Conservation (phyloP, 192 early-diverging fungal species). For the Thamnidium elegans region DNA sequence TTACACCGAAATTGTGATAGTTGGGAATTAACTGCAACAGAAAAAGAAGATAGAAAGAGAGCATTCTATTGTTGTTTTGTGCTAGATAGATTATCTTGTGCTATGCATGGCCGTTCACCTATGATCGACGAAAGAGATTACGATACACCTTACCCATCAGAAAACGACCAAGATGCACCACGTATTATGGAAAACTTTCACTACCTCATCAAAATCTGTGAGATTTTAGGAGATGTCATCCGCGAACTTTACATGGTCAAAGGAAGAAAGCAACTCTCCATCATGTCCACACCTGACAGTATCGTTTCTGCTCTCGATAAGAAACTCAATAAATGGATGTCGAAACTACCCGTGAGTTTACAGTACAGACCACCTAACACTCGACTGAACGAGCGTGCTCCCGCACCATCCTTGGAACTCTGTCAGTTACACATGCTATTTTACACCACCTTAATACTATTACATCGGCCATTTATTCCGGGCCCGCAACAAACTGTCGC, state of each 20-base stretch:
- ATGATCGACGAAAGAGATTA: constrained; percentile 47
- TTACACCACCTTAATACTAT: constrained; percentile 48
- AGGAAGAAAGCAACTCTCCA: constrained; percentile 20
- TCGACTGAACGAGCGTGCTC: constrained; percentile 12
- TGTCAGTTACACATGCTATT: constrained; percentile 50
- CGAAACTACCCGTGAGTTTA: constrained; percentile 34
- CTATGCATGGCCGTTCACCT: constrained; percentile 60
- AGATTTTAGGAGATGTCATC: constrained; percentile 50
- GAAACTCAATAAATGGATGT: constrained; percentile 40
- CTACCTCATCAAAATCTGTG: constrained; percentile 25
- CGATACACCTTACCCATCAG: constrained; percentile 35
- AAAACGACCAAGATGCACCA: constrained; percentile 17
- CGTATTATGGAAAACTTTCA: constrained; percentile 39
- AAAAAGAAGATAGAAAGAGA: constrained; percentile 63
- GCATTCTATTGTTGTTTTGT: constrained; percentile 75
- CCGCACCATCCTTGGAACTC: constrained; percentile 21
- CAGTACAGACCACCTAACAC: constrained; percentile 40
- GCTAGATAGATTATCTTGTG: constrained; percentile 63
- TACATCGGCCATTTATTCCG: constrained; percentile 56
- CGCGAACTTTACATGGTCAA: constrained; percentile 48
- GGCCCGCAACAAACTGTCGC: constrained; percentile 7
- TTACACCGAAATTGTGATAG: constrained; percentile 64
- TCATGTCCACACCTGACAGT: constrained; percentile 23
- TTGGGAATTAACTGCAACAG: constrained; percentile 51
- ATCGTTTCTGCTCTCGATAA: constrained; percentile 27